These are phyloP conservation scores for Globisporangium splendens DNA, from an alignment of 352 stramenopile species.

Conservation along the genomic window DNA sequence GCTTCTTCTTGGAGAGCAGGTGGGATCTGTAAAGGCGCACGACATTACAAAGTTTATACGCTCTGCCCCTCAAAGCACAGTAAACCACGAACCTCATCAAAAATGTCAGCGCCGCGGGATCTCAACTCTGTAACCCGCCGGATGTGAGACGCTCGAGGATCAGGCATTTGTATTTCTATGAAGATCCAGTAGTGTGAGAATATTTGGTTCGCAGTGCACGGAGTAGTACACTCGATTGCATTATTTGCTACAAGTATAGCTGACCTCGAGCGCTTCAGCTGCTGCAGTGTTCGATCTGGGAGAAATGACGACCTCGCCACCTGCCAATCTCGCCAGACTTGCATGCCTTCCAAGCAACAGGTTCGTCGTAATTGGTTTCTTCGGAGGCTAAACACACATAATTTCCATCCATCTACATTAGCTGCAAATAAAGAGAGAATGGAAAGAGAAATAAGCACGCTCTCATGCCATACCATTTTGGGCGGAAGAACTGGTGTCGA, in stretches of 20 bases:
- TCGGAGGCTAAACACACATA: background rate
- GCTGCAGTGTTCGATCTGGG: background rate
- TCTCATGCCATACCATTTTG: constrained; percentile 38
- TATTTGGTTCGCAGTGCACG: too few relatives aligned
- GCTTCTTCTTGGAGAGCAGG: background rate
- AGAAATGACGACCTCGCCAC: background rate
- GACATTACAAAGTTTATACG: background rate
- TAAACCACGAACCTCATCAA: constrained; percentile 19
- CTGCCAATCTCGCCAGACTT: background rate
- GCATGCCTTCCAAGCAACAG: background rate
- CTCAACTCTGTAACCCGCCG: constrained; percentile 59
- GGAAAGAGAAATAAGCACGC: background rate
- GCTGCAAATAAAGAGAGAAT: background rate
- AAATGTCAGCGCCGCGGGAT: constrained; percentile 29
- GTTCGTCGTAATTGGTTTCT: background rate
- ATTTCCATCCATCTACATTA: background rate
- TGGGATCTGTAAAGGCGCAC: constrained; percentile 2
- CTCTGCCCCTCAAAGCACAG: background rate
- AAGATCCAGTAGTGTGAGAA: too few relatives aligned
- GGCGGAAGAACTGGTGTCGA: constrained; percentile 47
- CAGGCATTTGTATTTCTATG: constrained; percentile 55
- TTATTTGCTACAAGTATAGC: too few relatives aligned
- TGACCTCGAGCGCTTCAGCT: background rate
- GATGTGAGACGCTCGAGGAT: constrained; percentile 63
- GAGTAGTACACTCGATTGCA: too few relatives aligned